Conservation (phyloP, 2,329 filamentous ascomycete genomes). For the Microdochium nivale region DNA sequence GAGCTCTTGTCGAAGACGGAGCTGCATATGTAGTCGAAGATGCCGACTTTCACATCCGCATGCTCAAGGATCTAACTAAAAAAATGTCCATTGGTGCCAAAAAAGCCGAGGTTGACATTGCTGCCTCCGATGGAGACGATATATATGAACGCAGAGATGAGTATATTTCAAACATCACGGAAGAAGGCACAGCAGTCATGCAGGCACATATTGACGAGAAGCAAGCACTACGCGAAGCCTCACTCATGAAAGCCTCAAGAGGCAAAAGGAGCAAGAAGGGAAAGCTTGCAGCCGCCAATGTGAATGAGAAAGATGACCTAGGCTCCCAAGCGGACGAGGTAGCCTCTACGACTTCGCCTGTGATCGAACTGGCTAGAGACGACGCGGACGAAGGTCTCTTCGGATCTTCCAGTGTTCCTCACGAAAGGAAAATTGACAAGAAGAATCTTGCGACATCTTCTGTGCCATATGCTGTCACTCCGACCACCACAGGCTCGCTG, state of each 20-base stretch:
- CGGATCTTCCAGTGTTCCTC: background rate
- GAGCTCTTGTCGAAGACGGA: slow-evolving; percentile 67
- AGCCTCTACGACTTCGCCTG: slow-evolving; percentile 11
- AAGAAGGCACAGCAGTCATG: background rate
- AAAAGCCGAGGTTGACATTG: slow-evolving; percentile 5
- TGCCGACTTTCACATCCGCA: slow-evolving; percentile 56
- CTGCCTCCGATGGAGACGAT: background rate
- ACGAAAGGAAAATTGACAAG: background rate
- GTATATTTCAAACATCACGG: slow-evolving; percentile 5
- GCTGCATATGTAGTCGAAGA: slow-evolving; percentile 79
- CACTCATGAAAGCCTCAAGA: slow-evolving; percentile 2
- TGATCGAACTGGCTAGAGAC: background rate
- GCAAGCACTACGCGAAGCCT: slow-evolving; percentile 11
- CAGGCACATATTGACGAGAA: slow-evolving; percentile 30
- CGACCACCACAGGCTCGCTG: slow-evolving; percentile 20
- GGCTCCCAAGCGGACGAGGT: slow-evolving; percentile 31
- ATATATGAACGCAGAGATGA: slow-evolving; percentile 29
- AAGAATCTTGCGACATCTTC: background rate
- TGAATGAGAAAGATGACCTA: slow-evolving; percentile 9
- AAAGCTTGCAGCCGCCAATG: slow-evolving; percentile 22
- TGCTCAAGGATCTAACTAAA: slow-evolving; percentile 49
- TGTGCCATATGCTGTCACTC: slow-evolving; percentile 22
- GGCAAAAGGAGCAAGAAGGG: slow-evolving; percentile 9
- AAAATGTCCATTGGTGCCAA: background rate
- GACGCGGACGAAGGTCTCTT: background rate